These are phyloP conservation scores for Physcomitrium patens DNA, from an alignment of 225 moss, liverwort and hornwort species.

Conservation along the genomic window DNA sequence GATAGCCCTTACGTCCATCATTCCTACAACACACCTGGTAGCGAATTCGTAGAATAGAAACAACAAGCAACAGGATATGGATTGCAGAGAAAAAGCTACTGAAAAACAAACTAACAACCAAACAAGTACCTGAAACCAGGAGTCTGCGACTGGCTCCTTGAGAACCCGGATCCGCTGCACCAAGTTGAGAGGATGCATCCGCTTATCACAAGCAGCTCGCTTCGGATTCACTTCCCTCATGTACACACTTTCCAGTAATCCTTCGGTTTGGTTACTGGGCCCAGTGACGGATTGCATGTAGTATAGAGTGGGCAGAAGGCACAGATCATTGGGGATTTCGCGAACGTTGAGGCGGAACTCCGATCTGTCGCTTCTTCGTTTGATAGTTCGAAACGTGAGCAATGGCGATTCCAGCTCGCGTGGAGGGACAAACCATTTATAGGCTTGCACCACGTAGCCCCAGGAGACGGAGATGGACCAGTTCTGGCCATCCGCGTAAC, in stretches of 20 bases:
- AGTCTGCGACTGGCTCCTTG: conserved; percentile 22
- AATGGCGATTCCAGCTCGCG: conserved; percentile 42
- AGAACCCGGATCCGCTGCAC: conserved; percentile 29
- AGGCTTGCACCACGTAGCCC: conserved; percentile 49
- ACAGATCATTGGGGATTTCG: conserved; percentile 15
- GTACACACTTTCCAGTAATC: conserved; percentile 39
- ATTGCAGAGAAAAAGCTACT: neutral
- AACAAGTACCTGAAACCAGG: conserved; percentile 45
- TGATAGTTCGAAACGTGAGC: conserved; percentile 31
- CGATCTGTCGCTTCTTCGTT: accelerated
- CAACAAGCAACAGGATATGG: no score
- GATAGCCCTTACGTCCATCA: no score
- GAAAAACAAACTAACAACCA: neutral
- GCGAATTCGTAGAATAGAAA: no score
- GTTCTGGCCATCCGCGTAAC: neutral
- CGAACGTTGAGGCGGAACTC: conserved; percentile 56
- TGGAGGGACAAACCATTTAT: conserved; percentile 29
- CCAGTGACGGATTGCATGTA: conserved; percentile 29
- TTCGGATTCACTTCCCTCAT: conserved; percentile 20
- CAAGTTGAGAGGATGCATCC: neutral
- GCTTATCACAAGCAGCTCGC: conserved; percentile 1
- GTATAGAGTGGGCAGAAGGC: conserved; percentile 29
- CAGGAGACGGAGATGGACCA: conserved; percentile 60
- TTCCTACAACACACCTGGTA: no score
- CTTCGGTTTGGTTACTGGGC: neutral